phyloP scores from a whole-genome alignment of 306 rosid species.

The Rosa chinensis region DNA sequence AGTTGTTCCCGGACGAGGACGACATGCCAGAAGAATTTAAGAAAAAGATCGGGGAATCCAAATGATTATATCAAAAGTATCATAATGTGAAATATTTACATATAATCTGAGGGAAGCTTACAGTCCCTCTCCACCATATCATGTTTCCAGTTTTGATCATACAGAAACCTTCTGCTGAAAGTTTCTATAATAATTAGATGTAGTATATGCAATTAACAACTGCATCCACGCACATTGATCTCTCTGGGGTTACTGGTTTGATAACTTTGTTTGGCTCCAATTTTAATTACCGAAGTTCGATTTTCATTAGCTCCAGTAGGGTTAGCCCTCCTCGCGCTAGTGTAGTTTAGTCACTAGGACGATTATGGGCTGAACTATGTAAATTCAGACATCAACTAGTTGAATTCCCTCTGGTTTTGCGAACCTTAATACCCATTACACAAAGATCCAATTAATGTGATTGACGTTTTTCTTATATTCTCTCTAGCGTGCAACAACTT shows the following conservation, averaged over 20 bases:
- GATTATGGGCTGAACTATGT: too few relatives aligned
- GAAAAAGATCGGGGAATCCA: not conserved
- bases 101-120: not conserved
- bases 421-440: too few relatives aligned
- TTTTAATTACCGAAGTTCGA: too few relatives aligned
- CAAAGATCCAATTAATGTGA: too few relatives aligned
- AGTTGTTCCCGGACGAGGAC: conserved; percentile 29
- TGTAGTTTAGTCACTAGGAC: too few relatives aligned
- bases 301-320: too few relatives aligned
- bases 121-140: not conserved
- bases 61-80: not conserved
- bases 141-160: not conserved
- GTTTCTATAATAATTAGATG: not conserved
- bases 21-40: not conserved
- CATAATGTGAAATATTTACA: not conserved
- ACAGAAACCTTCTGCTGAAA: not conserved
- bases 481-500: too few relatives aligned
- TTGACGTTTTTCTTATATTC: too few relatives aligned
- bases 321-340: too few relatives aligned
- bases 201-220: not conserved
- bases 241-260: not conserved
- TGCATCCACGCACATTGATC: not conserved
- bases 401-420: too few relatives aligned
- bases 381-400: too few relatives aligned
- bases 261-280: too few relatives aligned